phyloP scores from a whole-genome alignment of 2,329 filamentous ascomycete genomes.

The Penicillium sp. region DNA sequence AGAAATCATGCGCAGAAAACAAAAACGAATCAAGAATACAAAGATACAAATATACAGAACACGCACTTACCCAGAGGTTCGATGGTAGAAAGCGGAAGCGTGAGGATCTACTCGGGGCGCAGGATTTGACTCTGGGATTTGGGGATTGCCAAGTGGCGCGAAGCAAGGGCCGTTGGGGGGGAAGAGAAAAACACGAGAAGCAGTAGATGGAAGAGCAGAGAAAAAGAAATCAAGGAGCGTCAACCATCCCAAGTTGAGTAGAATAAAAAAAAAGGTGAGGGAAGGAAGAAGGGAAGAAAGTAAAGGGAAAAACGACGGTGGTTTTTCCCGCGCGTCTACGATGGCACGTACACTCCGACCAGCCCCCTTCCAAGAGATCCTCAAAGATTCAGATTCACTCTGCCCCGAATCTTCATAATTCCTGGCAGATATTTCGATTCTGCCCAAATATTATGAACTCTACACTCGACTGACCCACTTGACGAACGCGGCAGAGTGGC shows the following conservation, averaged over 20 bases:
- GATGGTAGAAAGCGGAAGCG: background rate
- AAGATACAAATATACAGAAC: too few species aligned
- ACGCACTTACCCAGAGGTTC: background rate
- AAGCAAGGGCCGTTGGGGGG: slow-evolving; percentile 3
- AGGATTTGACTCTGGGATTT: slow-evolving; percentile 12
- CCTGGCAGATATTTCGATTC: too few species aligned
- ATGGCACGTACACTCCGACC: background rate
- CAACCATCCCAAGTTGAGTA: too few species aligned
- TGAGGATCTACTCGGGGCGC: slow-evolving; percentile 12
- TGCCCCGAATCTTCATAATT: too few species aligned
- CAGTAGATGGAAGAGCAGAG: slow-evolving; percentile 2
- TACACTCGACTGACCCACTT: background rate
- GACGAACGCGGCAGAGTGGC: background rate
- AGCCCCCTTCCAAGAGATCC: background rate
- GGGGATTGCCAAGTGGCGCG: background rate
- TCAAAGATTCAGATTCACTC: too few species aligned
- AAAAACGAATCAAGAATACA: too few species aligned
- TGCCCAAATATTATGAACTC: too few species aligned
- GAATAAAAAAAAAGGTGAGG: slow-evolving; percentile 4
- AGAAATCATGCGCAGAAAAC: slow-evolving; percentile 1
- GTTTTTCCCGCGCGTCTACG: slow-evolving; percentile 10
- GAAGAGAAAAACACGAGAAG: background rate
- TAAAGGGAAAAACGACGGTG: slow-evolving; percentile 4
- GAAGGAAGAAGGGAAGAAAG: slow-evolving; percentile 1
- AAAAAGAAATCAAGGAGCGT: slow-evolving; percentile 6